These are phyloP conservation scores for Ophiosphaerella narmari DNA, from an alignment of 2,329 filamentous ascomycete species.

Conservation along the genomic window DNA sequence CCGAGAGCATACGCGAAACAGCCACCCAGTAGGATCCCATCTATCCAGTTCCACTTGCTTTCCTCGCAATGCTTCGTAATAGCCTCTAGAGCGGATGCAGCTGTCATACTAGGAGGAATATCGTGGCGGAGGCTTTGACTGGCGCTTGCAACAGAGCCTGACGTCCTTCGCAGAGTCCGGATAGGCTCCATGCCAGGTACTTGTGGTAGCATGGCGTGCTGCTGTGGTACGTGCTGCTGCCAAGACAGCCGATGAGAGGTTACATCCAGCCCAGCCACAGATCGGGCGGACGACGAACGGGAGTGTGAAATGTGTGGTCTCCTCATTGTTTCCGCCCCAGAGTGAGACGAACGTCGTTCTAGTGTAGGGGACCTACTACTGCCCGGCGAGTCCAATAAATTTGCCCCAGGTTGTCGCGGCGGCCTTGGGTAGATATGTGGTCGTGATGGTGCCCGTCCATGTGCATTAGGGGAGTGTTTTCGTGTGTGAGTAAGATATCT, in stretches of 20 bases:
- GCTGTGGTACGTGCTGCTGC: conserved; percentile 29
- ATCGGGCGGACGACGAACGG: conserved; percentile 39
- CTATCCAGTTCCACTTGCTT: conserved; percentile 69
- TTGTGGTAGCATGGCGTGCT: conserved; percentile 26
- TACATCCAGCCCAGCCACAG: conserved; percentile 19
- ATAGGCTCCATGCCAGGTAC: conserved; percentile 29
- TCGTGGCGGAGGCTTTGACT: conserved; percentile 35
- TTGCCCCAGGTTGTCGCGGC: conserved; percentile 60
- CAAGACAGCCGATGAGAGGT: conserved; percentile 28
- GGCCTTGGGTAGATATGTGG: conserved; percentile 66
- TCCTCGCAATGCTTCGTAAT: conserved; percentile 47
- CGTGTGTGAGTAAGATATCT: conserved; percentile 54
- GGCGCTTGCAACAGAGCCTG: conserved; percentile 37
- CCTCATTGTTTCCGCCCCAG: conserved; percentile 25
- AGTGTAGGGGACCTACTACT: conserved; percentile 34
- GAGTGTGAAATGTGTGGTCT: conserved; percentile 29
- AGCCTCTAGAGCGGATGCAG: conserved; percentile 43
- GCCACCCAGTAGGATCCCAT: conserved; percentile 88
- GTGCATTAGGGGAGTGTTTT: conserved; percentile 47
- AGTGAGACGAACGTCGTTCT: conserved; percentile 38
- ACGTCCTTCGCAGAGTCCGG: conserved; percentile 40
- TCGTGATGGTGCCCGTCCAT: conserved; percentile 52
- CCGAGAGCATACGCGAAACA: conserved; percentile 91
- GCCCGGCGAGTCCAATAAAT: conserved; percentile 49
- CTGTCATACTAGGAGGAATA: conserved; percentile 40